Conservation (phyloP, 176 grass and related monocot species). For the Lolium rigidum region DNA sequence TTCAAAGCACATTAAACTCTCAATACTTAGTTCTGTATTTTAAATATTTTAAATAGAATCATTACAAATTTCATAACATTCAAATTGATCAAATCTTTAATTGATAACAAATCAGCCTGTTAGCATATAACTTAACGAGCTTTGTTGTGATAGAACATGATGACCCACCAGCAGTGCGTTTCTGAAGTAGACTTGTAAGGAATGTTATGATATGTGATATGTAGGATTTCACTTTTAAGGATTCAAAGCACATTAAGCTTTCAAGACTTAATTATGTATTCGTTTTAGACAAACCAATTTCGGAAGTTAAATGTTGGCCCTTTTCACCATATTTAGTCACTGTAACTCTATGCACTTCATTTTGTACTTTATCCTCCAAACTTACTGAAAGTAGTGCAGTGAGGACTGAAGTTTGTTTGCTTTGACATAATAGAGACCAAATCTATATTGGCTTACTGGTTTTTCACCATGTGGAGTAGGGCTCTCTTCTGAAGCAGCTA, state of each 20-base stretch:
- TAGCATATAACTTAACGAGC: not conserved
- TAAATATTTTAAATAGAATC: conserved; percentile 9
- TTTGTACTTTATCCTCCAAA: conserved; percentile 27
- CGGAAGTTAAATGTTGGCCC: not conserved
- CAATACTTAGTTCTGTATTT: too few relatives aligned
- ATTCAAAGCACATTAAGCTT: not conserved
- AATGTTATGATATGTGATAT: conserved; percentile 11
- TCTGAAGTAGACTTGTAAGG: not conserved
- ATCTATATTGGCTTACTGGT: not conserved
- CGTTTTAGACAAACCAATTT: not conserved
- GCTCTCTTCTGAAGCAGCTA: conserved; percentile 96
- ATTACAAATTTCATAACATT: not conserved
- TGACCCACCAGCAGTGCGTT: not conserved
- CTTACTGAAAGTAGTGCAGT: not conserved
- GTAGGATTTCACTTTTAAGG: conserved; percentile 7
- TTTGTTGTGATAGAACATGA: not conserved
- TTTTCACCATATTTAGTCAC: conserved; percentile 19
- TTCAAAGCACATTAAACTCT: not conserved
- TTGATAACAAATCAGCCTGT: not conserved
- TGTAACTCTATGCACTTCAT: not conserved
- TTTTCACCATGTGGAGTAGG: conserved; percentile 52
- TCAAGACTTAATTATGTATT: not conserved
- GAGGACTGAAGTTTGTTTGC: conserved; percentile 10
- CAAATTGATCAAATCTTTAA: not conserved
- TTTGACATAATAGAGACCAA: not conserved